Evolutionary conservation across 805 yeast species (phyloP).

Genomic region (Myxozyma neglecta): DNA sequence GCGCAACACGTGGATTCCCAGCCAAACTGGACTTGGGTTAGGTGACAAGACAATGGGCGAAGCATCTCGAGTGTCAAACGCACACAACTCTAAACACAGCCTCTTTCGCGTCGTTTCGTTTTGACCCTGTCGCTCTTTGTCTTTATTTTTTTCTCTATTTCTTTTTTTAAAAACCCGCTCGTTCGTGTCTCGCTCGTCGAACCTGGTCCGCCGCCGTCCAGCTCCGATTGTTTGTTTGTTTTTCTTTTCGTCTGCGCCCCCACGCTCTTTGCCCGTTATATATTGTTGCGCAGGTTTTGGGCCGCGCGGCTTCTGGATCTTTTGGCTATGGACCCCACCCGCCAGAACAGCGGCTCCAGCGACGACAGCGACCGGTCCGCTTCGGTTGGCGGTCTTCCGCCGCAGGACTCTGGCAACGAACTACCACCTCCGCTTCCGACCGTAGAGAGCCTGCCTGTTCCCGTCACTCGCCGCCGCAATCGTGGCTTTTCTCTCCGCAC

Average conservation of each 20-base stretch:
- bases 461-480: constrained; percentile 10
- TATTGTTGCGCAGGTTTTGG: too few species aligned
- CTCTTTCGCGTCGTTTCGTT: background rate
- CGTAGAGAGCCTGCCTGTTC: background rate
- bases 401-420: background rate
- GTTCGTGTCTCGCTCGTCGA: too few species aligned
- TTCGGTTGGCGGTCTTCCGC: background rate
- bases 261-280: background rate
- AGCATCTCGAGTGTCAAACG: background rate
- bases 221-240: too few species aligned
- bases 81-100: background rate
- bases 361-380: background rate
- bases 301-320: background rate
- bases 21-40: background rate
- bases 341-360: background rate
- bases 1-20: background rate
- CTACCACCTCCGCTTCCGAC: constrained; percentile 4
- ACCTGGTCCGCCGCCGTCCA: too few species aligned
- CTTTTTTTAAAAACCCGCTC: background rate
- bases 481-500: constrained; percentile 68
- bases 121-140: background rate
- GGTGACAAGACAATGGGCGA: background rate
- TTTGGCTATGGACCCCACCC: background rate
- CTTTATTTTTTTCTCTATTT: background rate
- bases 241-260: background rate